Base-by-base conservation (phyloP, 2,329 filamentous ascomycete genomes). In the Talaromyces marneffei region DNA sequence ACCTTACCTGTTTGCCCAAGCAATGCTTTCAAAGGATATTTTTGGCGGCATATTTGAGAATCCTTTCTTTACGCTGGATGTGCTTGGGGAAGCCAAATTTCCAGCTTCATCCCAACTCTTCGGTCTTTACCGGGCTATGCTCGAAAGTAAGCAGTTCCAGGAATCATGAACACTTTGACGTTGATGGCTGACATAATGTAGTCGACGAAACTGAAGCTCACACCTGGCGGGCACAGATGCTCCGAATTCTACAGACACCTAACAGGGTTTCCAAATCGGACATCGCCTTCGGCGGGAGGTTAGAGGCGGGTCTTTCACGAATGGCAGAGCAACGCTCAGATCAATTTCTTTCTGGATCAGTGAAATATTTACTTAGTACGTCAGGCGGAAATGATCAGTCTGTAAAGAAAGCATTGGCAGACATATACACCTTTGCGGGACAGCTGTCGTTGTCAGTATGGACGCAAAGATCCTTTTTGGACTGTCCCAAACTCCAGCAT, bases 211-310 rank as follows among this genome's bases (percentile, higher is more conserved):
- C 40, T 39, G 59, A 65, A 50, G 66, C 65, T 10, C 65, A 69
- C 31, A 57, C 61, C 35, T 69, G 67, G 67, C 64, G 67, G 9
- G 64, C 67, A 6, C 65, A 68, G 27, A 66, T 61, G 14, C 31
- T 69, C 5, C 61, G 62, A 25, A 57, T 66, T 23, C 48, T 68
- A 8, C 58, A 20, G 23, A 39, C 57, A 25, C 42, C 42, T 2
- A 2, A 14, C 12, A 46, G 12, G 12, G 23, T 46, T 16, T 46
- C 42, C 42, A 46, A 46, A 27, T 46, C 42, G 12, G 42, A 46
- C 14, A 46, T 46, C 23, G 14, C 4, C 3, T 46, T 46, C 23
- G 2, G 1, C 20, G 42, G 42, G 25, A 27, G 12, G 23, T 27
- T 46, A 16, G 42, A 46, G 42, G 20, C 10, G 12, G 25, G 25